phyloP scores from a whole-genome alignment of 208 protist species.

The Borovskyia barvae region DNA sequence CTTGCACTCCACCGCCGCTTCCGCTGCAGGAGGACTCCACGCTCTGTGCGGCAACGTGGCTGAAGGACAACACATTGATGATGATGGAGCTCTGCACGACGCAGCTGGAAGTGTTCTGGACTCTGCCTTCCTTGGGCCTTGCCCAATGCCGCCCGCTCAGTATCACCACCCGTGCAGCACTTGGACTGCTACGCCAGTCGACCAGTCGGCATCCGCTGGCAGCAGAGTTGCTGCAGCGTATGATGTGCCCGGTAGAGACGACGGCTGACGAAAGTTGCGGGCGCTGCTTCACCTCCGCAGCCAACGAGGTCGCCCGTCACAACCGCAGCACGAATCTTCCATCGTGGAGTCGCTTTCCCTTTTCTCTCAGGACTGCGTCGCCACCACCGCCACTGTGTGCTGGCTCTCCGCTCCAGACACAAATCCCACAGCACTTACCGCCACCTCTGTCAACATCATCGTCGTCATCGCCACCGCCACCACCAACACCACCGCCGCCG shows the following conservation, averaged over 20 bases:
- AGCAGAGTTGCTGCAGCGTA: slow-evolving; percentile 9
- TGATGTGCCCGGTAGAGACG: slow-evolving; percentile 8
- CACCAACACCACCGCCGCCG: background rate
- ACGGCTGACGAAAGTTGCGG: too few species aligned
- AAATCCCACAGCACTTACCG: too few species aligned
- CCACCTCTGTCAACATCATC: background rate
- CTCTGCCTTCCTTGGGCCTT: slow-evolving; percentile 21
- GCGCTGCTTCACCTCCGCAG: too few species aligned
- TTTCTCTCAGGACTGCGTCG: too few species aligned
- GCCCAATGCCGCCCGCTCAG: slow-evolving; percentile 22
- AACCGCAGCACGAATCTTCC: too few species aligned
- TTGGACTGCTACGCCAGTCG: slow-evolving; percentile 7
- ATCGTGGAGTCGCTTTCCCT: too few species aligned
- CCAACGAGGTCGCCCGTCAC: too few species aligned
- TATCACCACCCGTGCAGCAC: slow-evolving; percentile 7
- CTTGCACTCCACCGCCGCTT: too few species aligned
- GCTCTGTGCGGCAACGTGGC: slow-evolving; percentile 16
- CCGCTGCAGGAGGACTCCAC: too few species aligned
- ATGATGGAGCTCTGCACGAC: slow-evolving; percentile 33
- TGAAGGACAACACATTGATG: slow-evolving; percentile 30
- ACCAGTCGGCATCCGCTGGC: slow-evolving; percentile 7
- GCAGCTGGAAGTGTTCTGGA: slow-evolving; percentile 39
- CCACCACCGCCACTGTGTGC: too few species aligned
- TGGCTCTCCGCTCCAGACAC: too few species aligned
- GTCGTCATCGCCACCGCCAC: background rate